Percentiles rank a stretch among this genome's conserved stretches.
These are phyloP conservation scores for Fusarium scirpi DNA, from an alignment of 2,329 filamentous ascomycete genomes.

Conservation along the genomic window DNA sequence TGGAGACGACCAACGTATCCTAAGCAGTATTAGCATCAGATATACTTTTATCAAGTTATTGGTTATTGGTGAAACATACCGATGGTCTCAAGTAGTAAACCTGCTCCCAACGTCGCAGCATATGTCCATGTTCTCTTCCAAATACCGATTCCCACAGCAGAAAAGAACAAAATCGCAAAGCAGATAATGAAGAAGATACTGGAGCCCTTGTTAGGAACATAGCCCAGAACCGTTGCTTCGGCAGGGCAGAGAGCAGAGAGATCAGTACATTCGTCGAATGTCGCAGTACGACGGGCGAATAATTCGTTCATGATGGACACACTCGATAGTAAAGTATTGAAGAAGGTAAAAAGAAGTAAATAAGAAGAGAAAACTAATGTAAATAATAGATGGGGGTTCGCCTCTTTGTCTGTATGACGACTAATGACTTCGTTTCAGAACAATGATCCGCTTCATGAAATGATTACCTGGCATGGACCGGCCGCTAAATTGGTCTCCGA, in stretches of 20 bases:
- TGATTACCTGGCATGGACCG: not conserved
- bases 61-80: constrained; percentile 52
- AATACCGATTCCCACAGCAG: constrained; percentile 58
- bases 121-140: constrained; percentile 68
- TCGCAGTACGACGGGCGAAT: constrained; percentile 28
- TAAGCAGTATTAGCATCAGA: constrained; percentile 39
- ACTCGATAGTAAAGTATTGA: not conserved
- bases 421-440: not conserved
- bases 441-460: constrained; percentile 15
- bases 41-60: not conserved
- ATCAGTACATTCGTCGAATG: constrained; percentile 48
- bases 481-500: not conserved
- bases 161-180: constrained; percentile 60
- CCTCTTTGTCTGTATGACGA: constrained; percentile 13
- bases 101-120: constrained; percentile 61
- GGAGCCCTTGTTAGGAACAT: constrained; percentile 67
- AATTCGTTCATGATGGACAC: constrained; percentile 26
- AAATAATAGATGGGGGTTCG: not conserved
- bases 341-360: not conserved
- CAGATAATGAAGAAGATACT: constrained; percentile 65
- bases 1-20: constrained; percentile 66
- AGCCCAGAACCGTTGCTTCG: constrained; percentile 64
- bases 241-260: constrained; percentile 63
- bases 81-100: constrained; percentile 63
- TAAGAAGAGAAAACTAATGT: not conserved